Evolutionary conservation across 345 rosid species (phyloP).

Genomic region (Brassica carinata): DNA sequence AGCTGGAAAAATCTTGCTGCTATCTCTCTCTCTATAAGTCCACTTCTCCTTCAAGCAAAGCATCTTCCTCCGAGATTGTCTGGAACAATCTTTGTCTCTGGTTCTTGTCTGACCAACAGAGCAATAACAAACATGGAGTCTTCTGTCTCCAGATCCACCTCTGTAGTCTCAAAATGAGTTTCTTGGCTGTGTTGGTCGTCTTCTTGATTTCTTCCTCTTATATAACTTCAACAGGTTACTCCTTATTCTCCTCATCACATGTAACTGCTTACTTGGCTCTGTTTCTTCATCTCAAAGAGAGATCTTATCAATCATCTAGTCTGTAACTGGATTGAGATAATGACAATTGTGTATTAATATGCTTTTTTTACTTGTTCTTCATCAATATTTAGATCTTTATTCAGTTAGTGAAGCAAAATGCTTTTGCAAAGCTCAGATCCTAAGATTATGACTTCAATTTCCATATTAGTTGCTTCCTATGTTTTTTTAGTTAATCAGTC

Average conservation of each 20-base stretch:
- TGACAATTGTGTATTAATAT: background rate
- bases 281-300: constrained; percentile 15
- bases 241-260: background rate
- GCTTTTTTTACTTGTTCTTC: background rate
- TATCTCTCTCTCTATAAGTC: constrained; percentile 33
- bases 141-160: constrained; percentile 39
- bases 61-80: constrained; percentile 7
- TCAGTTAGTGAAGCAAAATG: background rate
- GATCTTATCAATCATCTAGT: constrained; percentile 16
- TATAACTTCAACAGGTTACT: constrained; percentile 71
- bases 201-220: constrained; percentile 63
- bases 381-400: constrained; percentile 14
- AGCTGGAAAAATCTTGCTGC: constrained; percentile 20
- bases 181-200: constrained; percentile 40
- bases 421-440: constrained; percentile 23
- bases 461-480: constrained; percentile 8
- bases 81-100: constrained; percentile 37
- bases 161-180: constrained; percentile 45
- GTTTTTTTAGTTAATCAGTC: background rate
- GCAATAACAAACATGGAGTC: constrained; percentile 49
- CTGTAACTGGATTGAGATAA: background rate
- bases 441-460: background rate
- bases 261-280: background rate
- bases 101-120: constrained; percentile 15
- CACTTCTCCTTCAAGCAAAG: constrained; percentile 37